Evolutionary conservation across 139 green algal genomes (phyloP).

Genomic region (Chlamydomonas applanata): DNA sequence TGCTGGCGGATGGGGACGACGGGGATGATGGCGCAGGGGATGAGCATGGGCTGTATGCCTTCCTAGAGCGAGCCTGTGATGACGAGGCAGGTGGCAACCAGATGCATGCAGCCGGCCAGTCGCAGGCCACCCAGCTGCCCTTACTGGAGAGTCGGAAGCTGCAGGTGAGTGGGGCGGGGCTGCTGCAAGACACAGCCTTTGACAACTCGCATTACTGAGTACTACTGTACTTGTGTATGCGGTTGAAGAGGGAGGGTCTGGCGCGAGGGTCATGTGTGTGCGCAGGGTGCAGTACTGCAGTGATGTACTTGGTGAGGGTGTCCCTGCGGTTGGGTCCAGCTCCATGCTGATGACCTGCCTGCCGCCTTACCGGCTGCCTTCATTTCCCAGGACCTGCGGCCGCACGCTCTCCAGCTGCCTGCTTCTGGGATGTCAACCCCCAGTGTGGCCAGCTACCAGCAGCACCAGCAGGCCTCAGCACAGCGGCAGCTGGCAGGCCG

Average conservation of each 20-base stretch:
- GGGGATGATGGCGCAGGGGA: not conserved
- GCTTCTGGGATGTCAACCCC: slow-evolving; percentile 23
- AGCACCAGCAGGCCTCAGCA: slow-evolving; percentile 7
- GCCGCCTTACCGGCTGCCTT: too few species aligned
- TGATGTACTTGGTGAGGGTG: too few species aligned
- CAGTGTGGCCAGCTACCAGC: slow-evolving; percentile 14
- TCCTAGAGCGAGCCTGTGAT: slow-evolving; percentile 24
- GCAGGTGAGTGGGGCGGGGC: not conserved
- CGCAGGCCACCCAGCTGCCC: not conserved
- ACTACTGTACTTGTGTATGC: too few species aligned
- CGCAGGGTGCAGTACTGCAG: too few species aligned
- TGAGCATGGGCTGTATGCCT: slow-evolving; percentile 18
- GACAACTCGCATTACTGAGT: too few species aligned
- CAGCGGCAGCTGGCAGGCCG: slow-evolving; percentile 10
- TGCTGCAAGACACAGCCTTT: too few species aligned
- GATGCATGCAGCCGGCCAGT: not conserved
- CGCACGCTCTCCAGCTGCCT: slow-evolving; percentile 22
- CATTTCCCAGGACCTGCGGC: slow-evolving; percentile 14
- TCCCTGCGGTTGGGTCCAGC: too few species aligned
- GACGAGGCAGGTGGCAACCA: not conserved
- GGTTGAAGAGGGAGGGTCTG: too few species aligned
- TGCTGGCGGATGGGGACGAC: not conserved
- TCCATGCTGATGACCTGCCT: too few species aligned
- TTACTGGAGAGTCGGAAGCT: not conserved
- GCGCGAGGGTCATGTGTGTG: too few species aligned